These are phyloP conservation scores for Penicilliopsis zonata DNA, from an alignment of 495 filamentous ascomycete genomes.

Conservation along the genomic window DNA sequence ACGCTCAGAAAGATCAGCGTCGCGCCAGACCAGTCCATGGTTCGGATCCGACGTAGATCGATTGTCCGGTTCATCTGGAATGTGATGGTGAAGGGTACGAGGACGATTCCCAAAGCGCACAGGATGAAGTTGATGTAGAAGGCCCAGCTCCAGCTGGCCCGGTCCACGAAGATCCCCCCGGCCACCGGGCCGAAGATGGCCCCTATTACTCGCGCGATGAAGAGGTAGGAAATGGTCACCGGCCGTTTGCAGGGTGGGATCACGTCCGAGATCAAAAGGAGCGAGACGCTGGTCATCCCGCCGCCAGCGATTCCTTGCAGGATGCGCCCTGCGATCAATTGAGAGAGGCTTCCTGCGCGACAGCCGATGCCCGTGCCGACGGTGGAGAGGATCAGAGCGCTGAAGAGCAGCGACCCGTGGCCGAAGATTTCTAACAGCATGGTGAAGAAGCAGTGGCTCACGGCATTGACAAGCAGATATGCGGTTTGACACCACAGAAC, in stretches of 20 bases:
- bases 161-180: slow-evolving; percentile 26
- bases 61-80: slow-evolving; percentile 14
- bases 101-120: slow-evolving; percentile 20
- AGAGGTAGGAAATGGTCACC: slow-evolving; percentile 26
- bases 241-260: slow-evolving; percentile 31
- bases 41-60: slow-evolving; percentile 12
- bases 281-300: slow-evolving; percentile 49
- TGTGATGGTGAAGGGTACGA: slow-evolving; percentile 23
- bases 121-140: slow-evolving; percentile 35
- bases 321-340: slow-evolving; percentile 50
- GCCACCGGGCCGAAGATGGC: slow-evolving; percentile 22
- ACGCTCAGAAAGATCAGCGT: slow-evolving; percentile 18
- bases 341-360: slow-evolving; percentile 44
- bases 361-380: slow-evolving; percentile 48
- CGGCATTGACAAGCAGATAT: slow-evolving; percentile 26
- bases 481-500: slow-evolving; percentile 29
- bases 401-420: slow-evolving; percentile 31
- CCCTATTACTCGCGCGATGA: slow-evolving; percentile 22
- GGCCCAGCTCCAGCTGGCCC: slow-evolving; percentile 25
- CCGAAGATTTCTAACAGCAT: slow-evolving; percentile 30
- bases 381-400: slow-evolving; percentile 40
- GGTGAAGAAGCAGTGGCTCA: slow-evolving; percentile 25
- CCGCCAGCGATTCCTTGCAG: slow-evolving; percentile 67
- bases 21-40: slow-evolving; percentile 27
- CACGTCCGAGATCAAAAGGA: slow-evolving; percentile 56